Evolutionary conservation across 805 yeast species (phyloP), one percentile per base, ranked within the genome.

Genomic region (Saturnispora gosingensis): DNA sequence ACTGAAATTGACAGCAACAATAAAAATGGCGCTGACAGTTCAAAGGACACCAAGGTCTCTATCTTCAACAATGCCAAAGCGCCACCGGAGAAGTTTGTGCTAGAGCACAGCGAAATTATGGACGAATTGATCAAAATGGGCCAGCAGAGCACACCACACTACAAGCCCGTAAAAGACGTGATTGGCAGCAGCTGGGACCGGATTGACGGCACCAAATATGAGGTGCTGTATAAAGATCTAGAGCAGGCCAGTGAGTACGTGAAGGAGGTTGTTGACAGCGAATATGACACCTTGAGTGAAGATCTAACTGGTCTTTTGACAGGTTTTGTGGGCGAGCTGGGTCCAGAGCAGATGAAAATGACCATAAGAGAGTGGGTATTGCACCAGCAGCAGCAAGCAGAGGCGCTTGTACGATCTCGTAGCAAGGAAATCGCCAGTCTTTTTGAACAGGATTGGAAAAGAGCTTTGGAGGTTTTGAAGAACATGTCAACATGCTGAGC

Each of bases 321-420:
- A 0, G 71, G 72, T 47, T 85, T 85, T 59, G 78, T 84, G 6
- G 73, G 81, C 1, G 80, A 79, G 43, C 80, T 85, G 79, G 90
- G 91, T 0, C 80, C 76, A 30, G 77, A 76, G 25, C 89, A 85
- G 60, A 70, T 85, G 57, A 72, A 77, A 11, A 80, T 83, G 83
- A 78, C 85, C 0, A 76, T 88, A n/a, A 72, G 74, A 46, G 78
- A 84, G 53, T 88, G 95, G 95, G 66, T 85, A 20, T 60, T 61
- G 30, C 70, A 74, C 56, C 75, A 76, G 58, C 85, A 88, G 0
- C 65, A 67, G 11, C 77, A 76, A 55, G 82, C 85, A 22, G 74
- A 74, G 42, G 64, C 64, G 27, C 69, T 78, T 45, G 69, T 83
- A 5, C 62, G 70, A 34, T 70, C 70, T 28, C 74, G 75, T 28